Evolutionary conservation across 2,329 filamentous ascomycete genomes (phyloP), one percentile per base, ranked within the genome.

Genomic region (Stagonosporopsis cucurbitacearum): DNA sequence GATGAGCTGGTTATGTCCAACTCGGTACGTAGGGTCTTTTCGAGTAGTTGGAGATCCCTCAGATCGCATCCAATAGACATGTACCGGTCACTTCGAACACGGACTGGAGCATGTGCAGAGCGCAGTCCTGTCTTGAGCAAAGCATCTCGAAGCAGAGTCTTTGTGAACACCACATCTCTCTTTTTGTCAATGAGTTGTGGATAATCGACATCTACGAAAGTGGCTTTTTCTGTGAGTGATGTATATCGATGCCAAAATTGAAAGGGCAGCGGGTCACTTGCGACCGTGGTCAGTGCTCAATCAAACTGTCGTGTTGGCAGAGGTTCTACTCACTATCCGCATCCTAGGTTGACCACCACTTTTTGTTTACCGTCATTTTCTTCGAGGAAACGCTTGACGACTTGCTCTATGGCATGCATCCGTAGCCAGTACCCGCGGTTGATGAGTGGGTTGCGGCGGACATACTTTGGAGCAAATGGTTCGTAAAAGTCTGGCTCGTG

Each of bases 361-460:
- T 92, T 96, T 35, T 76, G 77, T 60, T 84, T 87, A 28, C 80
- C 79, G 17, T 79, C 76, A 7, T 81, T 69, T 50, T 79, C 78
- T 56, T 82, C 76, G n/a, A 96, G 80, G 64, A 96, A 96, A n/a
- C 83, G 80, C 19, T 83, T 82, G 17, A 96, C 87, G 5, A 87
- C 82, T 58, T 88, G 82, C 69, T 96, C 91, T 55, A 97, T 87
- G 15, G 90, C 88, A 71, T 89, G 88, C 80, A 96, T 89, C 26
- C 92, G 86, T 33, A 97, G 79, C 85, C 91, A 92, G 70, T 96
- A 96, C 44, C 92, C 91, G 41, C 93, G 85, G 74, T 96, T 96
- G 69, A 96, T 95, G 47, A 96, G 81, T 1, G 94, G 92, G n/a
- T 91, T 88, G 43, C 93, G 83, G 57, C 92, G 83, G 74, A 92